Percentiles rank a stretch among this genome's conserved stretches.
Evolutionary conservation across 2,329 filamentous ascomycete species (phyloP).

Genomic region (Clarireedia paspali): DNA sequence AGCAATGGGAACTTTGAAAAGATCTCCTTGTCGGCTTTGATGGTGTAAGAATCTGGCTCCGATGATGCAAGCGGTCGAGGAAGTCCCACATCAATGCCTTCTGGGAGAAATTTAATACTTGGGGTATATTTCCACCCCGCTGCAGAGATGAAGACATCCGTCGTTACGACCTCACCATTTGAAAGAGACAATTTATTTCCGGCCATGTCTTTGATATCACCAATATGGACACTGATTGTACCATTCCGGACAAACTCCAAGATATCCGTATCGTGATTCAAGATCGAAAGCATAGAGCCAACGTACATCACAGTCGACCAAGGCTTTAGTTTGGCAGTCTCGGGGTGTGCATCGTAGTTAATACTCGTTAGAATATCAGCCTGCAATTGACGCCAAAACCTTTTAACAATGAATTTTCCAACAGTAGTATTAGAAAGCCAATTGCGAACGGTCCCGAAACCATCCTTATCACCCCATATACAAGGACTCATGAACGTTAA

Average conservation of each 20-base stretch:
- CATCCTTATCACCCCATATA: constrained; percentile 59
- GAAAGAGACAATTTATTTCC: constrained; percentile 42
- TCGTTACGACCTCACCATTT: constrained; percentile 38
- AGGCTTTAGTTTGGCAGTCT: constrained; percentile 46
- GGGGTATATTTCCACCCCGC: constrained; percentile 52
- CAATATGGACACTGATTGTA: constrained; percentile 44
- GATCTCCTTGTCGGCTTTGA: constrained; percentile 45
- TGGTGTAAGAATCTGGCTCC: constrained; percentile 30
- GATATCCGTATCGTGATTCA: constrained; percentile 51
- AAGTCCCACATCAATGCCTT: constrained; percentile 41
- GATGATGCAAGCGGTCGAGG: constrained; percentile 35
- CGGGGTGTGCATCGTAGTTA: constrained; percentile 44
- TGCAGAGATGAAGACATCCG: constrained; percentile 46
- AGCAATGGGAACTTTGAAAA: constrained; percentile 45
- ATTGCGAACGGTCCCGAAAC: constrained; percentile 44
- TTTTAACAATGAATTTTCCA: constrained; percentile 46
- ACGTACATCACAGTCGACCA: constrained; percentile 45
- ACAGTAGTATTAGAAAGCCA: constrained; percentile 51
- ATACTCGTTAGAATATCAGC: constrained; percentile 47
- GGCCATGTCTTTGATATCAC: constrained; percentile 41
- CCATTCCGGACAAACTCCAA: constrained; percentile 47
- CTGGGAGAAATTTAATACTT: constrained; percentile 44
- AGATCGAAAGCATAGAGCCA: constrained; percentile 48
- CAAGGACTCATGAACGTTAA: constrained; percentile 71
- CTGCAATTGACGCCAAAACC: constrained; percentile 50